These are phyloP conservation scores for Quercus alba DNA, from an alignment of 306 rosid species.

Conservation along the genomic window DNA sequence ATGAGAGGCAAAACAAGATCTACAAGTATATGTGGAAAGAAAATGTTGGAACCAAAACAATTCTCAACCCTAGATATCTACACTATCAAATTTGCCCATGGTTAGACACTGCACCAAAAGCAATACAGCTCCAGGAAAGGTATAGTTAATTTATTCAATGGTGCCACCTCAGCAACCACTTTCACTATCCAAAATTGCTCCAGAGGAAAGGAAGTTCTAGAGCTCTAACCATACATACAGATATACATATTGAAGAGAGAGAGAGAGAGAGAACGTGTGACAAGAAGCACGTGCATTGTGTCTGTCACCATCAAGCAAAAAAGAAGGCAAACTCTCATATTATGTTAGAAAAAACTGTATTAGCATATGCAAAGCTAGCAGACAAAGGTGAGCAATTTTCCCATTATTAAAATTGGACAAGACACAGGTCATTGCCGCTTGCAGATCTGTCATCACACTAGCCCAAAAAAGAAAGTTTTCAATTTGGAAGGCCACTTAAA, in stretches of 20 bases:
- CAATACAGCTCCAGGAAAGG: neutral
- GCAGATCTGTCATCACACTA: neutral
- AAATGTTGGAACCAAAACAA: neutral
- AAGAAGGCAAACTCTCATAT: neutral
- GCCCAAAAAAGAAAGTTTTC: neutral
- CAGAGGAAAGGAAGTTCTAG: neutral
- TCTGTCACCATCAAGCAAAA: neutral
- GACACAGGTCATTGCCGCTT: neutral
- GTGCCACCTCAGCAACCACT: neutral
- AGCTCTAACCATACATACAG: too few species aligned
- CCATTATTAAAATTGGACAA: neutral
- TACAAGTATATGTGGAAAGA: neutral
- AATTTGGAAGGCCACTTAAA: constrained; percentile 4
- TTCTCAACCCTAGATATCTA: neutral
- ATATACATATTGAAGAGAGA: neutral
- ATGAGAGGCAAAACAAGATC: neutral
- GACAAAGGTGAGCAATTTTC: neutral
- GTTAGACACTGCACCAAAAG: neutral
- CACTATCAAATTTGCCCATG: neutral
- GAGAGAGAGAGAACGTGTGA: neutral
- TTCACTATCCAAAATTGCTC: neutral
- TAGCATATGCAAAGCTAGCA: neutral
- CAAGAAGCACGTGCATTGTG: neutral
- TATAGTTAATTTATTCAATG: neutral
- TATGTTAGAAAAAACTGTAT: neutral